Base-by-base conservation (phyloP, 768 basidiomycete genomes). In the Chalciporus pseudorubinellus region DNA sequence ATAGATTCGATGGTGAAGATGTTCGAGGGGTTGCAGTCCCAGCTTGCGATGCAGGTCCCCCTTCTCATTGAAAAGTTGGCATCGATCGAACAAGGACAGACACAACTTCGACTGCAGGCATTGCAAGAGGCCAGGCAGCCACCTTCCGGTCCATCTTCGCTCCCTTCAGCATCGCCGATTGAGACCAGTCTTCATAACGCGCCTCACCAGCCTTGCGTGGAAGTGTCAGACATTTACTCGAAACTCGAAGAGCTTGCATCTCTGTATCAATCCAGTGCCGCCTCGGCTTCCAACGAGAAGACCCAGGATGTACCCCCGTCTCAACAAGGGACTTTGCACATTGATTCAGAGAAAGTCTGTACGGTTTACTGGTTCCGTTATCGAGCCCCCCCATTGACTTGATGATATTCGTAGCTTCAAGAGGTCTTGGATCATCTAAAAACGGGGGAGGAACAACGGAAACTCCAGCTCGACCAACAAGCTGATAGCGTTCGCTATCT, bases 401-500 rank as follows among this genome's bases (percentile, higher is more conserved):
- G 24, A 36, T 47, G 13, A 47, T 28, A 36, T 6, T 46, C 19
- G 20, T 18, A 78, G 72, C 52, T 81, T 9, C 67, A 72, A 46
- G 74, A 74, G 46, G 71, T 85, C n/a, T 47, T 81, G 39, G 63
- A 61, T 13, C 62, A 81, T n/a, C 61, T 87, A 18, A 72, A 72
- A 46, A 70, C 72, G 21, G 81, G 80, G 10, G 70, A 75, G 51
- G 72, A 65, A 18, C 77, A 81, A 53, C 77, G 76, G 22, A 72
- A 67, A 3, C 52, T 77, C 7, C 78, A 81, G 57, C 62, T 74
- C n/a, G 79, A 82, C 47, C 85, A 87, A 61, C 87, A 89, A 62
- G 76, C 77, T 6, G 89, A 90, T 57, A 87, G 80, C 53, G 82
- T 85, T 53, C 79, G 88, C 19, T 91, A 91, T 64, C 76, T 92